Conservation (phyloP, 2,329 filamentous ascomycete species). For the Ilyonectria mors-panacis region DNA sequence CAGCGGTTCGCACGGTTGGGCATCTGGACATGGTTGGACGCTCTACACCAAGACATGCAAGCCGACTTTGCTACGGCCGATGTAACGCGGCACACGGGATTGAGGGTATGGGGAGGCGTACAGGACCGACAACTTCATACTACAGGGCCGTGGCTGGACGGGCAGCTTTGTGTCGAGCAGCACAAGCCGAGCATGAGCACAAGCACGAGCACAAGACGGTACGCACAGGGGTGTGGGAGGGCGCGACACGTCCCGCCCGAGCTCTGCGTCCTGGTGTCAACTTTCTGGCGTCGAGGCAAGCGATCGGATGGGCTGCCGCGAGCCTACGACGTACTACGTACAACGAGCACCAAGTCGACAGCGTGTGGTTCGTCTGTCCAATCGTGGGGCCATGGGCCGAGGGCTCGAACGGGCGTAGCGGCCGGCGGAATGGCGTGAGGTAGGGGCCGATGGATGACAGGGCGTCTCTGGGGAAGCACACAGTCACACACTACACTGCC, state of each 20-base stretch:
- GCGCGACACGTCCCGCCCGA: conserved; percentile 26
- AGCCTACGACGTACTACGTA: conserved; percentile 13
- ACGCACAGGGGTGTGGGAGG: background rate
- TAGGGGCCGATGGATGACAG: conserved; percentile 34
- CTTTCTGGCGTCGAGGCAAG: conserved; percentile 10
- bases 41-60: conserved; percentile 22
- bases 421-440: conserved; percentile 50
- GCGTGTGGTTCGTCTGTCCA: conserved; percentile 42
- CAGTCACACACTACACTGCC: conserved; percentile 5
- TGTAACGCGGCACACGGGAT: conserved; percentile 22
- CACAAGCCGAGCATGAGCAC: conserved; percentile 12
- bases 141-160: conserved; percentile 6
- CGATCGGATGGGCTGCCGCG: conserved; percentile 43
- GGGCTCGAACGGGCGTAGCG: conserved; percentile 47
- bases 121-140: conserved; percentile 4
- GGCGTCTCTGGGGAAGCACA: conserved; percentile 43
- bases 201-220: background rate
- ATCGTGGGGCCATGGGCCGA: conserved; percentile 47
- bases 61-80: conserved; percentile 25
- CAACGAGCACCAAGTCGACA: conserved; percentile 28
- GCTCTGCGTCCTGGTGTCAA: conserved; percentile 26
- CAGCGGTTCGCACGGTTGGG: conserved; percentile 13
- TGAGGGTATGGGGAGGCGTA: conserved; percentile 5
- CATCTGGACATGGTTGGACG: conserved; percentile 18
- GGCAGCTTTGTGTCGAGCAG: conserved; percentile 8